These are phyloP conservation scores for Tanacetum coccineum DNA, from an alignment of 129 eudicot genomes.

Conservation along the genomic window DNA sequence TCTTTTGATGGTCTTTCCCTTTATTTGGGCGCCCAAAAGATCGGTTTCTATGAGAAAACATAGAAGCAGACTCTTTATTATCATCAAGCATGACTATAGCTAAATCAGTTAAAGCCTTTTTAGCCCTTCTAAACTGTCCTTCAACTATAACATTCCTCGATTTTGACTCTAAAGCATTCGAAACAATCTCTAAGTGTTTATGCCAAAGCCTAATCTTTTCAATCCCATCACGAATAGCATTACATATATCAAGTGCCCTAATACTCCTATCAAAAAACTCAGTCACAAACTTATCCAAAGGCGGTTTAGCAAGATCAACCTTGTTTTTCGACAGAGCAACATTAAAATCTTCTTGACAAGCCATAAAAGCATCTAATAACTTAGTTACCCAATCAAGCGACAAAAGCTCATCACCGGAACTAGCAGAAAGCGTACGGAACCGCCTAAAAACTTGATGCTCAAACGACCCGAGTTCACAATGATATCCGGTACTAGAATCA, in stretches of 20 bases:
- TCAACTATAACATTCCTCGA: conserved; percentile 48
- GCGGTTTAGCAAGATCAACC: conserved; percentile 50
- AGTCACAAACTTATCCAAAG: conserved; percentile 44
- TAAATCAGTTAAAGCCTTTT: conserved; percentile 70
- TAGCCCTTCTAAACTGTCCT: conserved; percentile 70
- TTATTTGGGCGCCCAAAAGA: conserved; percentile 65
- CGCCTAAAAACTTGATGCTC: conserved; percentile 46
- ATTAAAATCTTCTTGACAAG: conserved; percentile 65
- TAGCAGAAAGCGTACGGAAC: conserved; percentile 57
- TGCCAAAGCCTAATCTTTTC: conserved; percentile 65
- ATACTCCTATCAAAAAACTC: conserved; percentile 65
- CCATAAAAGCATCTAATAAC: conserved; percentile 45
- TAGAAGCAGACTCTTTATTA: conserved; percentile 43
- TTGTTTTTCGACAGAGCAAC: conserved; percentile 38
- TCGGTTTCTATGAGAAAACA: conserved; percentile 59
- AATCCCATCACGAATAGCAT: conserved; percentile 79
- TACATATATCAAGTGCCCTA: conserved; percentile 77
- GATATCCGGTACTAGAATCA: conserved; percentile 29
- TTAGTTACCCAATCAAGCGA: conserved; percentile 62
- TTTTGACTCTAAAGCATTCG: conserved; percentile 47
- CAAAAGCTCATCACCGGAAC: conserved; percentile 50
- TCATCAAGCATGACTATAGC: conserved; percentile 72
- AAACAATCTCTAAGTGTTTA: conserved; percentile 62
- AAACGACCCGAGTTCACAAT: conserved; percentile 46
- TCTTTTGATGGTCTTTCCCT: conserved; percentile 43